These are phyloP conservation scores for Chlorencoelia australis DNA, from an alignment of 2,329 filamentous ascomycete species.

Conservation along the genomic window DNA sequence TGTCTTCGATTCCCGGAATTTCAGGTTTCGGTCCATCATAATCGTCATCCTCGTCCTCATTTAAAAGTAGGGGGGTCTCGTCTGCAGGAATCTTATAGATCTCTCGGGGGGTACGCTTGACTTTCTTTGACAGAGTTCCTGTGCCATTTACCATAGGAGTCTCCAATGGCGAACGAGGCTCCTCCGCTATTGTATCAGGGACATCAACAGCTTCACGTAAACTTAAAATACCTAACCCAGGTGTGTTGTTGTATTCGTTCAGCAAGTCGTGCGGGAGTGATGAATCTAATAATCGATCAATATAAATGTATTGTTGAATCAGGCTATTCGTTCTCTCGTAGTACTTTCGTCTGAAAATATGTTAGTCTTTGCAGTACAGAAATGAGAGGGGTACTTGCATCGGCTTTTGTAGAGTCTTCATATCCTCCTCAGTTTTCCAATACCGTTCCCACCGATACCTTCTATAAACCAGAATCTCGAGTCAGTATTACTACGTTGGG, in stretches of 20 bases:
- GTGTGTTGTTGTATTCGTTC: slow-evolving; percentile 67
- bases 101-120: slow-evolving; percentile 75
- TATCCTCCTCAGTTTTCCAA: slow-evolving; percentile 69
- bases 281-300: slow-evolving; percentile 82
- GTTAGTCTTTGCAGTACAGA: slow-evolving; percentile 12
- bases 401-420: slow-evolving; percentile 61
- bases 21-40: slow-evolving; percentile 39
- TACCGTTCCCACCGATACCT: slow-evolving; percentile 78
- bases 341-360: slow-evolving; percentile 53
- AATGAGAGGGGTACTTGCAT: slow-evolving; percentile 37
- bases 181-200: slow-evolving; percentile 68
- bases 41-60: slow-evolving; percentile 36
- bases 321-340: slow-evolving; percentile 85
- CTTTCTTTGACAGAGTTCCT: slow-evolving; percentile 35
- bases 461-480: too few relatives aligned
- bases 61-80: slow-evolving; percentile 46
- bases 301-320: slow-evolving; percentile 87
- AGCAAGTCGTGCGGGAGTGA: slow-evolving; percentile 86
- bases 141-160: slow-evolving; percentile 23
- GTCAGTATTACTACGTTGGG: too few relatives aligned
- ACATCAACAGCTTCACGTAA: slow-evolving; percentile 45
- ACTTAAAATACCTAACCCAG: slow-evolving; percentile 10
- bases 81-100: slow-evolving; percentile 65
- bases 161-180: slow-evolving; percentile 33
- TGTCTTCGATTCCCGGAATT: slow-evolving; percentile 60